Evolutionary conservation across 768 basidiomycete species (phyloP).

Genomic region (Leccinum barrowsii): DNA sequence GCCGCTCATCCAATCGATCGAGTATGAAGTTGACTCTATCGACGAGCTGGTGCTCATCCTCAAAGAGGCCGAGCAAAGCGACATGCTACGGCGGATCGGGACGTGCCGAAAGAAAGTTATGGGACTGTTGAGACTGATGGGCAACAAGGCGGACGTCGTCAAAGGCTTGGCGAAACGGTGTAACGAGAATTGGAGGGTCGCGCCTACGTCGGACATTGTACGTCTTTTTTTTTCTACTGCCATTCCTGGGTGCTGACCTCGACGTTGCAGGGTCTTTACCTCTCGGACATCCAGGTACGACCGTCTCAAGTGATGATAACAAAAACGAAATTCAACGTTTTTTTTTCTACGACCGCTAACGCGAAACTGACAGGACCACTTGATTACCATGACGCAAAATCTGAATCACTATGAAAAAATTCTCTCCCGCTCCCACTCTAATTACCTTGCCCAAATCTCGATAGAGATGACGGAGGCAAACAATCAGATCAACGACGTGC

Average conservation of each 20-base stretch:
- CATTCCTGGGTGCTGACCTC: conserved; percentile 2
- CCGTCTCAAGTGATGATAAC: too few species aligned
- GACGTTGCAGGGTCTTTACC: conserved; percentile 72
- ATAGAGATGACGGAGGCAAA: conserved; percentile 99
- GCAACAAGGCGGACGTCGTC: conserved; percentile 99
- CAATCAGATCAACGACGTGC: conserved; percentile 99
- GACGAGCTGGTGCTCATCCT: conserved; percentile 97
- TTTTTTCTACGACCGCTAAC: conserved; percentile 1
- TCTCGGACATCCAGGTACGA: conserved; percentile 85
- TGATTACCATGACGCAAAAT: conserved; percentile 99
- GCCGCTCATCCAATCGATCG: conserved; percentile 96
- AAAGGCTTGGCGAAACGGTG: conserved; percentile 97
- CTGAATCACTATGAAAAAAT: conserved; percentile 99
- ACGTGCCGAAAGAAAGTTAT: conserved; percentile 99
- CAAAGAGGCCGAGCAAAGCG: conserved; percentile 72
- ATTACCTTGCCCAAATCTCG: conserved; percentile 98
- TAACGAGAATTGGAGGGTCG: conserved; percentile 98
- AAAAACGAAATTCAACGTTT: background rate
- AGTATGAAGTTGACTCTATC: conserved; percentile 98
- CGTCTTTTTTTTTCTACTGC: conserved; percentile 20
- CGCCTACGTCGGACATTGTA: conserved; percentile 96
- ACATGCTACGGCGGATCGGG: conserved; percentile 96
- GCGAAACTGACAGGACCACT: conserved; percentile 60
- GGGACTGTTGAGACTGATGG: conserved; percentile 95
- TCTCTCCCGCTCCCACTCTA: conserved; percentile 95